phyloP scores from a whole-genome alignment of 129 eudicot species.

The Deinandra increscens region DNA sequence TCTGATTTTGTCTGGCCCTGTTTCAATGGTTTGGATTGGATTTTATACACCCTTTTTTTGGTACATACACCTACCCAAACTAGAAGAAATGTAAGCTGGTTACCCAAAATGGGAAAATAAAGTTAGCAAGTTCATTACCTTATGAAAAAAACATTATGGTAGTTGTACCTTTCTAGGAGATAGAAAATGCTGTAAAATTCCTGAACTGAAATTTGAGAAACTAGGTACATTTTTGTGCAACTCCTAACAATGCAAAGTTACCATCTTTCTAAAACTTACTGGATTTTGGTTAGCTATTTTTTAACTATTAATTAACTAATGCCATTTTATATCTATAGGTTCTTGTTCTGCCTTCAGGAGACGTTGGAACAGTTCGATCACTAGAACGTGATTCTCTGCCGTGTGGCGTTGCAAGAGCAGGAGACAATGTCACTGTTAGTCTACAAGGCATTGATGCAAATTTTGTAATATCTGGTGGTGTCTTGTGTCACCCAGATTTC shows the following conservation, averaged over 20 bases:
- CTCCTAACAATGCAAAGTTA: not conserved
- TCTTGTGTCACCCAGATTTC: slow-evolving; percentile 91
- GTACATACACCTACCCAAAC: not conserved
- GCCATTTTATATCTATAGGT: slow-evolving; percentile 43
- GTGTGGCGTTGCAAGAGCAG: slow-evolving; percentile 75
- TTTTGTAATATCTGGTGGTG: slow-evolving; percentile 71
- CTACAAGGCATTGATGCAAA: slow-evolving; percentile 74
- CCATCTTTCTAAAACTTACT: not conserved
- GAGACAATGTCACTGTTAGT: slow-evolving; percentile 80
- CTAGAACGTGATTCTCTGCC: slow-evolving; percentile 74
- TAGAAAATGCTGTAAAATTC: not conserved
- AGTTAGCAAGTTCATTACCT: not conserved
- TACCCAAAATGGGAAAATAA: not conserved
- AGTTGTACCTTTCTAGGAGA: not conserved
- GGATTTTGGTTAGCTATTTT: not conserved
- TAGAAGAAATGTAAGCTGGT: not conserved
- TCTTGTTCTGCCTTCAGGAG: slow-evolving; percentile 81
- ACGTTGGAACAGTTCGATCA: slow-evolving; percentile 61
- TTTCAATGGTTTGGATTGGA: not conserved
- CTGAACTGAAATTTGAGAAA: not conserved
- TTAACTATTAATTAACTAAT: slow-evolving; percentile 7
- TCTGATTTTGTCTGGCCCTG: not conserved
- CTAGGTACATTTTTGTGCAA: not conserved
- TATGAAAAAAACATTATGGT: not conserved
- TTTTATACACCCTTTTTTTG: not conserved